These are phyloP conservation scores for Pythium dissimile DNA, from an alignment of 352 stramenopile species.

Conservation along the genomic window DNA sequence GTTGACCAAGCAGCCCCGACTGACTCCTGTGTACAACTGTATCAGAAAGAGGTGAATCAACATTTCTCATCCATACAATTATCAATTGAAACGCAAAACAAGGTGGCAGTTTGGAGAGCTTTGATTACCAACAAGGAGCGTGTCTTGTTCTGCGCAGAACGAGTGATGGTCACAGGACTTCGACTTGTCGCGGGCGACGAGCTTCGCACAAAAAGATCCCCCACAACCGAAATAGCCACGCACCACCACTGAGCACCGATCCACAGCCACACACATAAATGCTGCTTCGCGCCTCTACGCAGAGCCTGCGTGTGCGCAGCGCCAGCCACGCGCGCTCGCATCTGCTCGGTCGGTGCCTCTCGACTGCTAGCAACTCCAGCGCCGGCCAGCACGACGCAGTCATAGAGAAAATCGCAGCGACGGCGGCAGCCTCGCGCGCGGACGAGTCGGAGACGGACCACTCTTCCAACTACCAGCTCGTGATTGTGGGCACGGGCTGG, in stretches of 20 bases:
- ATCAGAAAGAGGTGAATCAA: not conserved
- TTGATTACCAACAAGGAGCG: not conserved
- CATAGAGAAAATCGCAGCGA: conserved; percentile 4
- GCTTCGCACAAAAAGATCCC: not conserved
- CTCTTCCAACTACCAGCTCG: conserved; percentile 60
- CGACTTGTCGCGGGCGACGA: not conserved
- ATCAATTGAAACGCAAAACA: conserved; percentile 1
- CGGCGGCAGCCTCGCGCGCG: not conserved
- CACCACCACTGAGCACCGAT: not conserved
- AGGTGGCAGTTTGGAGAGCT: too few species aligned
- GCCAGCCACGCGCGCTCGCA: not conserved
- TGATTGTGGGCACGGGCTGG: conserved; percentile 79
- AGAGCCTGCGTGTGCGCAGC: not conserved
- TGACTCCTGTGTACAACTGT: not conserved
- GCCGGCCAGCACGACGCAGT: not conserved
- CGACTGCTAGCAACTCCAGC: not conserved
- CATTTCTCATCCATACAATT: not conserved
- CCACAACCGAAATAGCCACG: not conserved
- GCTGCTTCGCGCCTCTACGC: conserved; percentile 4
- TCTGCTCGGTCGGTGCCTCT: not conserved
- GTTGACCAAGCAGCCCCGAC: too few species aligned
- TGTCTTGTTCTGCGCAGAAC: not conserved
- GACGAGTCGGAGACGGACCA: conserved; percentile 17
- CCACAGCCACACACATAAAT: not conserved
- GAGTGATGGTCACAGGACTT: conserved; percentile 1